Evolutionary conservation across 1,139 yeast genomes (phyloP).

Genomic region (Protomyces pachydermus): DNA sequence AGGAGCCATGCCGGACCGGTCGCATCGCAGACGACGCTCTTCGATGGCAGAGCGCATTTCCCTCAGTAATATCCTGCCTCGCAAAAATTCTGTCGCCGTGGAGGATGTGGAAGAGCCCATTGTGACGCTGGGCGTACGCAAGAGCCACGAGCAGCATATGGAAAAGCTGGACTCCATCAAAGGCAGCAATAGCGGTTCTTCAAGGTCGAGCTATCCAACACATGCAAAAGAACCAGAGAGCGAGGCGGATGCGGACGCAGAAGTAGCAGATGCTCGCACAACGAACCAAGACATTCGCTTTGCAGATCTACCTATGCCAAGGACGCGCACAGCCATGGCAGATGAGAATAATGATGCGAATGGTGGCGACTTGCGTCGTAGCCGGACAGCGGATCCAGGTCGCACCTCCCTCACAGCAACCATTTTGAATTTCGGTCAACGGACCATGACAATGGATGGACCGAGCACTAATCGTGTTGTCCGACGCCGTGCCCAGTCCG

Average conservation of each 20-base stretch:
- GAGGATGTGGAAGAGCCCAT: neutral
- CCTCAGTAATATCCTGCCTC: neutral
- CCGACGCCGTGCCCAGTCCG: slow-evolving; percentile 7
- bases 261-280: neutral
- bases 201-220: neutral
- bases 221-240: neutral
- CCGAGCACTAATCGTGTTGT: slow-evolving; percentile 19
- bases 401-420: slow-evolving; percentile 3
- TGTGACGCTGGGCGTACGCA: neutral
- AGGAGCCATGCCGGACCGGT: neutral
- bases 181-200: neutral
- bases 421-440: slow-evolving; percentile 39
- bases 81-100: neutral
- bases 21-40: neutral
- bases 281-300: slow-evolving; percentile 40
- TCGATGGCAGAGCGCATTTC: neutral
- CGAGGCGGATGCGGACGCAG: neutral
- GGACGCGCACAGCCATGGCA: slow-evolving; percentile 8
- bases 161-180: neutral
- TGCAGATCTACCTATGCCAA: slow-evolving; percentile 47
- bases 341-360: neutral
- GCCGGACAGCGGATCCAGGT: slow-evolving; percentile 5
- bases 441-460: slow-evolving; percentile 50
- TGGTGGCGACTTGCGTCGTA: neutral
- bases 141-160: neutral